phyloP scores from a whole-genome alignment of 78 protist genomes.

The Dictyostelium firmibasis region DNA sequence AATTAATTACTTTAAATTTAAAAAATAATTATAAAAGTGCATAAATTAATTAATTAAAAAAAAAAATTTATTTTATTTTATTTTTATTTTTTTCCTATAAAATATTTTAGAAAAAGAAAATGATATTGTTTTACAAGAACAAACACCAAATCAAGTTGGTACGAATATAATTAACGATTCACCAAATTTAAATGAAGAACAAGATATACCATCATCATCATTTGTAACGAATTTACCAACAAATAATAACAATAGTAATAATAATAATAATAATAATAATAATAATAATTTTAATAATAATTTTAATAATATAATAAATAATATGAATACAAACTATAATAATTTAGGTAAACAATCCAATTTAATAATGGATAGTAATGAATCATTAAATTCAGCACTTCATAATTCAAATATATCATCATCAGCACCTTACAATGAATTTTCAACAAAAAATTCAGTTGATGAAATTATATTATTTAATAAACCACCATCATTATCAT shows the following conservation, averaged over 20 bases:
- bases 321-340: neutral
- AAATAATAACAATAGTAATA: neutral
- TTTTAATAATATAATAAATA: constrained; percentile 13
- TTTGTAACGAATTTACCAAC: neutral
- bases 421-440: constrained; percentile 30
- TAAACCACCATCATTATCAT: constrained; percentile 23
- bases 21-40: neutral
- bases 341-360: neutral
- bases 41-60: neutral
- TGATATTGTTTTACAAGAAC: neutral
- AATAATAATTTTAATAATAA: neutral
- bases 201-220: neutral
- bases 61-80: too few species aligned
- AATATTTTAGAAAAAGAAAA: neutral
- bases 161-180: neutral
- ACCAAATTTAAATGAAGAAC: neutral
- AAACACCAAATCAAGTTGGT: neutral
- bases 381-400: constrained; percentile 24
- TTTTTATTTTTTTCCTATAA: neutral
- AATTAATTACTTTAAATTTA: neutral
- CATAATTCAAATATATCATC: constrained; percentile 58
- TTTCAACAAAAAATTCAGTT: constrained; percentile 44
- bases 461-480: constrained; percentile 23
- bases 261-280: neutral
- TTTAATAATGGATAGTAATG: constrained; percentile 44